phyloP scores from a whole-genome alignment of 495 filamentous ascomycete genomes.

The Tuber brumale region DNA sequence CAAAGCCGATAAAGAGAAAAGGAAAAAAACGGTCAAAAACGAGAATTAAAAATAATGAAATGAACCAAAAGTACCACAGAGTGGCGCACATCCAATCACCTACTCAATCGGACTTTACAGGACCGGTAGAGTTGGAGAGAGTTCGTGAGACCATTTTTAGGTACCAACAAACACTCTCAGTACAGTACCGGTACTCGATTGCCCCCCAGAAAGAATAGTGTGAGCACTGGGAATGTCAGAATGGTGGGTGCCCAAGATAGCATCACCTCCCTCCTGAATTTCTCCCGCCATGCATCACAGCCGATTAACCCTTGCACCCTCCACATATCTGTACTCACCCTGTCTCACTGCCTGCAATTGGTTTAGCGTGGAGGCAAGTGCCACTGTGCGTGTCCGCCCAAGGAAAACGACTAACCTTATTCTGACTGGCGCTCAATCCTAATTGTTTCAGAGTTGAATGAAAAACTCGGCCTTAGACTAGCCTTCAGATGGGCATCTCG shows the following conservation, averaged over 20 bases:
- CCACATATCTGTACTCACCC: slow-evolving; percentile 31
- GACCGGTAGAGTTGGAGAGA: slow-evolving; percentile 1
- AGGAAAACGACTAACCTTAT: slow-evolving; percentile 34
- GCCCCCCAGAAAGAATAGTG: slow-evolving; percentile 8
- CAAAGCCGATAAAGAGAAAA: slow-evolving; percentile 4
- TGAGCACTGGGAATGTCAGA: slow-evolving; percentile 11
- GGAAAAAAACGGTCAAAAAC: not conserved
- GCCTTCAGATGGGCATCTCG: not conserved
- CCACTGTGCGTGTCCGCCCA: slow-evolving; percentile 23
- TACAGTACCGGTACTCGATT: not conserved
- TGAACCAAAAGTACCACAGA: not conserved
- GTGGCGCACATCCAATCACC: not conserved
- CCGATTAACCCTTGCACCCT: slow-evolving; percentile 35
- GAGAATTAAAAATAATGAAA: slow-evolving; percentile 12
- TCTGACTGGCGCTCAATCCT: slow-evolving; percentile 28
- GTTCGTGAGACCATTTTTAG: slow-evolving; percentile 21
- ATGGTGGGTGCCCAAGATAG: slow-evolving; percentile 39
- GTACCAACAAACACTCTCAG: slow-evolving; percentile 15
- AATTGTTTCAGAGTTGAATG: slow-evolving; percentile 27
- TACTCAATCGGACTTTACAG: slow-evolving; percentile 6
- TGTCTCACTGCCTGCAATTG: slow-evolving; percentile 9
- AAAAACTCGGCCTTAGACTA: not conserved
- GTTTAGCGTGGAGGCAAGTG: slow-evolving; percentile 9
- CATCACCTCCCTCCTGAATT: slow-evolving; percentile 35
- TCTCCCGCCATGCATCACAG: slow-evolving; percentile 38